A percentile compares a stretch with the other conserved stretches of the same genome.
These are phyloP conservation scores for Smallanthus sonchifolius DNA, from an alignment of 129 eudicot genomes.

Conservation along the genomic window DNA sequence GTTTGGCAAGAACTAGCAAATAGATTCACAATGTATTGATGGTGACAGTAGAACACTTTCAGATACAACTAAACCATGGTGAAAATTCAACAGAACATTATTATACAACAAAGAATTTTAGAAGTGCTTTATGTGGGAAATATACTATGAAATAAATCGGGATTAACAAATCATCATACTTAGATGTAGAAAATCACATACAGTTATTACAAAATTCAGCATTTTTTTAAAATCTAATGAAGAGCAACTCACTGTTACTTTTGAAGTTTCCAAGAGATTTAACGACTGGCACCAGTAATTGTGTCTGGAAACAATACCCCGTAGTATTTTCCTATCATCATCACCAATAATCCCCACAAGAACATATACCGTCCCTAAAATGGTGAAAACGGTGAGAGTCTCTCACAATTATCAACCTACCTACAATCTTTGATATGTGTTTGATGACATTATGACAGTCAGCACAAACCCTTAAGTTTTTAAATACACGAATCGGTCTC, in stretches of 20 bases:
- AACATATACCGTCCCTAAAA: neutral
- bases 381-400: conserved; percentile 18
- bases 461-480: conserved; percentile 4
- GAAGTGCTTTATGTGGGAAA: no score
- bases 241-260: neutral
- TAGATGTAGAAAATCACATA: neutral
- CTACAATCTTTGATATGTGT: conserved; percentile 8
- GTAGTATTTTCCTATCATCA: neutral
- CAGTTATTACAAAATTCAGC: neutral
- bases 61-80: neutral
- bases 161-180: neutral
- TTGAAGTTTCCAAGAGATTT: neutral
- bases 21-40: neutral
- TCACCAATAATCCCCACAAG: conserved; percentile 16
- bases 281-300: neutral
- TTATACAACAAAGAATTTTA: no score
- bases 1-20: neutral
- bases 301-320: neutral
- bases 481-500: conserved; percentile 1
- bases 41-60: neutral
- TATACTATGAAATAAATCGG: no score
- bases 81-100: neutral
- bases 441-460: conserved; percentile 12
- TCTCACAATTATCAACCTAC: conserved; percentile 10
- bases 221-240: neutral